These are phyloP conservation scores for Mortierella hygrophila DNA, from an alignment of 192 early-diverging fungal genomes.

Conservation along the genomic window DNA sequence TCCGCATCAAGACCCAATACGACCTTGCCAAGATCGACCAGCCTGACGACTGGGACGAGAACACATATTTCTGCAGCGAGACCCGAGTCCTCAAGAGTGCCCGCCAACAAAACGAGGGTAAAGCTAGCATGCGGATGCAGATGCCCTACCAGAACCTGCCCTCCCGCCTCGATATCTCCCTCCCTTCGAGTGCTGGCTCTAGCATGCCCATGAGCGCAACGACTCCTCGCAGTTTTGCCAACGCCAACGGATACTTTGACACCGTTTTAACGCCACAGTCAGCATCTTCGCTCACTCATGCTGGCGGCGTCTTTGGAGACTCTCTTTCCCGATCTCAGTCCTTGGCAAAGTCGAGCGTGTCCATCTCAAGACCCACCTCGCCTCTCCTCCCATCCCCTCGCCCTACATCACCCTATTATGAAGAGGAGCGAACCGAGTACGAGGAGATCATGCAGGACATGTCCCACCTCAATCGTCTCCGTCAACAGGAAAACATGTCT, in stretches of 20 bases:
- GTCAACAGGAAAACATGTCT: slow-evolving; percentile 16
- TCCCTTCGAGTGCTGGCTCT: slow-evolving; percentile 34
- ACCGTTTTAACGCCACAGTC: slow-evolving; percentile 7
- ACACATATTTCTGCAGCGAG: slow-evolving; percentile 42
- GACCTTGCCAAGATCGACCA: slow-evolving; percentile 49
- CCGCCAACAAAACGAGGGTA: slow-evolving; percentile 16
- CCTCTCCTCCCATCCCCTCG: not conserved
- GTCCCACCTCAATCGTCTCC: slow-evolving; percentile 28
- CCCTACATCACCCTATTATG: slow-evolving; percentile 6
- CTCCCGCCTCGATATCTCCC: slow-evolving; percentile 23
- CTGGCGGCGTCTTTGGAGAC: not conserved
- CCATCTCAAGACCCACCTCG: slow-evolving; percentile 16
- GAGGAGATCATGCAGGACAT: slow-evolving; percentile 50
- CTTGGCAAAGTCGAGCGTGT: slow-evolving; percentile 2
- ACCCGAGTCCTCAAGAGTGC: slow-evolving; percentile 54
- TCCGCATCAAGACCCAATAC: slow-evolving; percentile 47
- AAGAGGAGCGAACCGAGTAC: slow-evolving; percentile 31
- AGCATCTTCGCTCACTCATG: slow-evolving; percentile 27
- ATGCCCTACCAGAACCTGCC: slow-evolving; percentile 19
- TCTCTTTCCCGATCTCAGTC: slow-evolving; percentile 32
- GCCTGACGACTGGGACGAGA: slow-evolving; percentile 49
- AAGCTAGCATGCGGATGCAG: not conserved
- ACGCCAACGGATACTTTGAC: slow-evolving; percentile 40
- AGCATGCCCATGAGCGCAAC: slow-evolving; percentile 22
- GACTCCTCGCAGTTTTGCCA: slow-evolving; percentile 8